Base-by-base conservation (phyloP, 768 basidiomycete genomes). In the Lanmaoa pseudosensibilis region DNA sequence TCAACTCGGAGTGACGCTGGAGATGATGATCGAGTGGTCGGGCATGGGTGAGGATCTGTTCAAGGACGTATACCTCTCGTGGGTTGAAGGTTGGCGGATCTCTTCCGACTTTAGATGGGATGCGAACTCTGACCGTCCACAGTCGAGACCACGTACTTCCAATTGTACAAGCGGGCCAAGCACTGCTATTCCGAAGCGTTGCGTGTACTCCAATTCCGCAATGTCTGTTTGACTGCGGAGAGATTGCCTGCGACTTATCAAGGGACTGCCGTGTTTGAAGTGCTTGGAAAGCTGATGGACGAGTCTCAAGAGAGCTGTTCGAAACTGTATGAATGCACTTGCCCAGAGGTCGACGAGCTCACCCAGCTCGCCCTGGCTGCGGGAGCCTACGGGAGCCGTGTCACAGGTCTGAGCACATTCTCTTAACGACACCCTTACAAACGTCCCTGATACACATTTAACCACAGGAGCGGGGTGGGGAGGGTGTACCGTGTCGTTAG, bases 381-480 rank as follows among this genome's bases (percentile, higher is more conserved):
- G 2, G 93, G 93, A 16, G 90, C 92, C 5, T 81, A 85, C 60
- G 94, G 93, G 7, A 86, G 86, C 61, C 81, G 93, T 25, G 76
- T 94, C n/a, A 95, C 94, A 19, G 91, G 91, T 86, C 45, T 18
- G 55, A 15, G 33, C n/a, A 15, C 12, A 8, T 34, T 49, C 9
- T 46, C 11, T 15, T 32, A 4, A 55, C 16, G 13, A 18, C 4
- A 13, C 8, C 4, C 11, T 15, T 4, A 23, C 10, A 25, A 12
- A 43, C 2, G 10, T 11, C 11, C 2, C 46, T 46, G 19, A 56
- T 40, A 19, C 3, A 21, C 10, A n/a, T 45, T 46, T 11, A 2
- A 27, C 15, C 46, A 5, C 57, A 90, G 89, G 90, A 30, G 92
- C 92, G 0, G 92, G 92, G 4, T 96, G 92, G 92, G 94, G 94